Evolutionary conservation across 495 filamentous ascomycete genomes (phyloP), one percentile per base, ranked within the genome.

Genomic region (Cercophora newfieldiana): DNA sequence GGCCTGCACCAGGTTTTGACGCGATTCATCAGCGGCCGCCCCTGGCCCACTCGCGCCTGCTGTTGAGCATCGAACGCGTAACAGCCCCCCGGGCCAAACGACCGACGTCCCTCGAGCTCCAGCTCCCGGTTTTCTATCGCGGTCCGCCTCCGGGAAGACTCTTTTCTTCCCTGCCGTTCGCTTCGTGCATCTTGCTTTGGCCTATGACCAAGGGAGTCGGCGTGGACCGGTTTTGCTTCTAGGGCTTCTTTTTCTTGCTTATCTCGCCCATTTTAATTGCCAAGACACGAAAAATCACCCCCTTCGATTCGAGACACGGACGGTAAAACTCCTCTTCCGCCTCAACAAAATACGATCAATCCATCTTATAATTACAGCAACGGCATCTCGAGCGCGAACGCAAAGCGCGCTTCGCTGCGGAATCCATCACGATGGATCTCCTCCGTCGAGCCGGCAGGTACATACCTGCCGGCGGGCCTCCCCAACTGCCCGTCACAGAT

Each of bases 361-460:
- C 60, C 29, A 54, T 59, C 50, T 58, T 26, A 64, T 53, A n/a
- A 66, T 58, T 37, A 57, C 67, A 26, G 19, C 59, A 33, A 28
- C 63, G 64, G 44, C 66, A 60, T 28, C 21, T 50, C 48, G 28
- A 54, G 49, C 26, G n/a, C 50, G 21, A 55, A 30, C 61, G 30
- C 21, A 22, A 8, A 18, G 18, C 26, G 49, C 31, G 33, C 56
- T 63, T 56, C 61, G 59, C 67, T 44, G 65, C 61, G 74, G 69
- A 68, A 63, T 68, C 70, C 68, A 62, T 66, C 76, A 69, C 72
- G 70, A 86, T 86, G 84, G 82, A 84, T 76, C 78, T 85, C 74
- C 78, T 86, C 73, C 80, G 81, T 69, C 82, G 83, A 70, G 78
- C 82, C 57, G 73, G 80, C 66, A 81, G 78, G 74, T 79, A 79